Percentiles rank a stretch among this genome's conserved stretches.
Evolutionary conservation across 805 yeast species (phyloP).

Genomic region (Soucietia sequanensis): DNA sequence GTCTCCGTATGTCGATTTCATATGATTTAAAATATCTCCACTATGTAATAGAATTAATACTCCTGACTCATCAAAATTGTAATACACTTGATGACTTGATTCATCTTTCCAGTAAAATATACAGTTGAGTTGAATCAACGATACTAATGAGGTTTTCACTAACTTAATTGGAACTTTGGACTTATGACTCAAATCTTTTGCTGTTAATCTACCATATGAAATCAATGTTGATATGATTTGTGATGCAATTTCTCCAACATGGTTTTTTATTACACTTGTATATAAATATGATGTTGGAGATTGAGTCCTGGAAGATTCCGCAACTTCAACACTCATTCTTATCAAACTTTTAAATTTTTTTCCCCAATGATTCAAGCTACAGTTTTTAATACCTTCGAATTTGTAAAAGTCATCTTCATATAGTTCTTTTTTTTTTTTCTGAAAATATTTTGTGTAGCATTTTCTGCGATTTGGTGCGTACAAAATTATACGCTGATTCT

Average conservation of each 20-base stretch:
- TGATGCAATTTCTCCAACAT: conserved; percentile 75
- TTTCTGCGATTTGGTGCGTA: too few species aligned
- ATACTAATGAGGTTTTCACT: conserved; percentile 66
- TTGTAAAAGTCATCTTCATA: too few species aligned
- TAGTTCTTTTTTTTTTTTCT: too few species aligned
- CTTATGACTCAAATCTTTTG: conserved; percentile 49
- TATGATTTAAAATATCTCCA: conserved; percentile 66
- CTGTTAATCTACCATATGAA: conserved; percentile 64
- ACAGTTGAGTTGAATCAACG: conserved; percentile 77
- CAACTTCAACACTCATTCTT: conserved; percentile 16
- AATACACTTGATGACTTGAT: conserved; percentile 37
- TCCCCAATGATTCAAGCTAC: background rate
- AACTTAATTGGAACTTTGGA: conserved; percentile 47
- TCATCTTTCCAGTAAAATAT: conserved; percentile 61
- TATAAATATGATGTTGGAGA: conserved; percentile 62
- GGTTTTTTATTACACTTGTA: conserved; percentile 50
- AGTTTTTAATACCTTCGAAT: background rate
- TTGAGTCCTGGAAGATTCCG: conserved; percentile 44
- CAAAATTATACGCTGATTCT: too few species aligned
- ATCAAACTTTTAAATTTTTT: background rate
- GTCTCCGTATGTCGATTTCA: conserved; percentile 46
- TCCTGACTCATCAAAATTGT: conserved; percentile 65
- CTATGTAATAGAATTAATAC: conserved; percentile 63
- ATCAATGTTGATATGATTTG: conserved; percentile 57
- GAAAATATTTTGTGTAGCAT: too few species aligned